A percentile compares a stretch with the other conserved stretches of the same genome.
phyloP scores from a whole-genome alignment of 2,329 filamentous ascomycete genomes.

The Trichoderma atroviride region DNA sequence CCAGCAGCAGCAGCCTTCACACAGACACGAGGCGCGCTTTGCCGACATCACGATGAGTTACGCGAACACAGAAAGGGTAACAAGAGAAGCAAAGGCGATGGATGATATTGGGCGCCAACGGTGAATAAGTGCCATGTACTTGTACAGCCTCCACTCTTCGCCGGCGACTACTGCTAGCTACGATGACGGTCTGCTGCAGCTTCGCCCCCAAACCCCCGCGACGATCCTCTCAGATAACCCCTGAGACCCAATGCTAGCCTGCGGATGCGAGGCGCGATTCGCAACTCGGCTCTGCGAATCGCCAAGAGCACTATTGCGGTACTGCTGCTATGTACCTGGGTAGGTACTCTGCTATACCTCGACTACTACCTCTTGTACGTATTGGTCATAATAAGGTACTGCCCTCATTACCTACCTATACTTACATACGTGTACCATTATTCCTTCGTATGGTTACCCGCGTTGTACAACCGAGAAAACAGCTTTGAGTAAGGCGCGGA shows the following conservation, averaged over 20 bases:
- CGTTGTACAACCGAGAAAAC: not conserved
- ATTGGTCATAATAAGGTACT: not conserved
- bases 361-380: not conserved
- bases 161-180: slow-evolving; percentile 1
- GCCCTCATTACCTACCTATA: too few relatives aligned
- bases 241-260: slow-evolving; percentile 19
- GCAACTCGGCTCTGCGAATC: slow-evolving; percentile 3
- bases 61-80: not conserved
- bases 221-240: slow-evolving; percentile 23
- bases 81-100: not conserved
- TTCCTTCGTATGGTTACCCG: not conserved
- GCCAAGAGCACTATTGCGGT: not conserved
- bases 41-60: not conserved
- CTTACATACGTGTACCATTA: not conserved
- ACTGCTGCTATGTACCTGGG: not conserved
- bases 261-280: slow-evolving; percentile 1
- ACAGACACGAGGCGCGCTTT: not conserved
- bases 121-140: slow-evolving; percentile 5
- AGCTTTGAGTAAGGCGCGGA: not conserved
- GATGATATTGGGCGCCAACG: slow-evolving; percentile 18
- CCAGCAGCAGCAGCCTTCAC: slow-evolving; percentile 1
- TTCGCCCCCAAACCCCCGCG: slow-evolving; percentile 19
- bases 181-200: slow-evolving; percentile 23
- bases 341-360: not conserved
- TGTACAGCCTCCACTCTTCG: not conserved